Base-by-base conservation (phyloP, 2,329 filamentous ascomycete species). In the Fusarium staphyleae region DNA sequence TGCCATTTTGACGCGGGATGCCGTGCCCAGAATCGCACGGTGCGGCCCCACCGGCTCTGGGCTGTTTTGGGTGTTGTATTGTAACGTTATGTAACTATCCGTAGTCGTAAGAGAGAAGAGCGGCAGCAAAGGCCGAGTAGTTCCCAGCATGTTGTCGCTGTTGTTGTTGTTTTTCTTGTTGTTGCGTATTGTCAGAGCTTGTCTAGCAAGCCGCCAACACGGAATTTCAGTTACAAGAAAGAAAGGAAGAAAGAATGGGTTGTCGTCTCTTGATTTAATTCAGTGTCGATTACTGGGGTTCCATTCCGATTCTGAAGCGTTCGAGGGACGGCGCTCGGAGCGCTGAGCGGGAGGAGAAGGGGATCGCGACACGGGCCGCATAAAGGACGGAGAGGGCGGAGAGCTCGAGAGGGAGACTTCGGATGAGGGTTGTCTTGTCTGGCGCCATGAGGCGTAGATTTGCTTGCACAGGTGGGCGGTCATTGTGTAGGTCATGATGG, bases 391-490 rank as follows among this genome's bases (percentile, higher is more conserved):
- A 49, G 62, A 70, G 50, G 60, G 55, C 52, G 52, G 65, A 55
- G 67, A 60, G 60, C 55, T 42, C 65, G 70, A 62, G 61, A 67
- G 60, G 51, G 56, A 49, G 37, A 70, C 55, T 12, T 76, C 72
- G 45, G 74, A 68, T 3, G 71, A 72, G 22, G 73, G 69, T 59
- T 79, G 76, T 60, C 76, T 77, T 37, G 77, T 72, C 66, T 83
- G 79, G 58, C 77, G 77, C 80, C 82, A 85, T n/a, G 82, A 84
- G 44, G 79, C 75, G 74, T 78, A 81, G 72, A 85, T 81, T 65
- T 84, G 77, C 71, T 82, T 83, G 80, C 81, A 82, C 70, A 85
- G 73, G 65, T 85, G 82, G 63, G 82, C 81, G 13, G 82, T 83
- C 78, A 85, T 84, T 60, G 82, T 84, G 74, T 85, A 82, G 30